A percentile compares a stretch with the other conserved stretches of the same genome.
Evolutionary conservation across 345 rosid genomes (phyloP).

Genomic region (Citropsis articulata): DNA sequence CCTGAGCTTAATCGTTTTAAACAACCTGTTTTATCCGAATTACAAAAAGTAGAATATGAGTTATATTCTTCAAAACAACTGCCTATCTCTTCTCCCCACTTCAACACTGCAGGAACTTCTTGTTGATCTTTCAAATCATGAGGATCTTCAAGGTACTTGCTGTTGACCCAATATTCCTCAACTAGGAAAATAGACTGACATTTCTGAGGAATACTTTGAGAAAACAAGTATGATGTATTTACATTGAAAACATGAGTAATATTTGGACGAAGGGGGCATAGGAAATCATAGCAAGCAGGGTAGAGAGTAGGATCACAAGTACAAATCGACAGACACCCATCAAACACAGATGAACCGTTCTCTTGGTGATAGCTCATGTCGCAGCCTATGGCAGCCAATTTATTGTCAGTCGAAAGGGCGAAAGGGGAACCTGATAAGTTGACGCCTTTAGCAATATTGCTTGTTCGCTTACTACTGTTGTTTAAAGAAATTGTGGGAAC

Average conservation of each 20-base stretch:
- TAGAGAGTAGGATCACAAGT: background rate
- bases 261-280: background rate
- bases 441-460: too few species aligned
- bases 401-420: too few species aligned
- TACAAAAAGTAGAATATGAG: background rate
- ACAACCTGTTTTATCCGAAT: background rate
- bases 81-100: background rate
- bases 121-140: background rate
- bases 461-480: too few species aligned
- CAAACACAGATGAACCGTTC: too few species aligned
- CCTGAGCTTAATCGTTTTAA: background rate
- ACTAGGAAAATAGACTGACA: background rate
- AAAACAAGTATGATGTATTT: background rate
- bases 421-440: too few species aligned
- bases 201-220: too few species aligned
- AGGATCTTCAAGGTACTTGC: background rate
- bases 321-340: too few species aligned
- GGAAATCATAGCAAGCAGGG: background rate
- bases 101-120: background rate
- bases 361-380: too few species aligned
- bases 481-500: background rate
- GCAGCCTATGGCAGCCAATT: too few species aligned
- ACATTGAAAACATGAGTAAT: background rate
- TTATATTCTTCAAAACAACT: background rate
- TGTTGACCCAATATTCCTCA: background rate